A percentile compares a stretch with the other conserved stretches of the same genome.
These are phyloP conservation scores for Herpetospermum pedunculosum DNA, from an alignment of 306 rosid species.

Conservation along the genomic window DNA sequence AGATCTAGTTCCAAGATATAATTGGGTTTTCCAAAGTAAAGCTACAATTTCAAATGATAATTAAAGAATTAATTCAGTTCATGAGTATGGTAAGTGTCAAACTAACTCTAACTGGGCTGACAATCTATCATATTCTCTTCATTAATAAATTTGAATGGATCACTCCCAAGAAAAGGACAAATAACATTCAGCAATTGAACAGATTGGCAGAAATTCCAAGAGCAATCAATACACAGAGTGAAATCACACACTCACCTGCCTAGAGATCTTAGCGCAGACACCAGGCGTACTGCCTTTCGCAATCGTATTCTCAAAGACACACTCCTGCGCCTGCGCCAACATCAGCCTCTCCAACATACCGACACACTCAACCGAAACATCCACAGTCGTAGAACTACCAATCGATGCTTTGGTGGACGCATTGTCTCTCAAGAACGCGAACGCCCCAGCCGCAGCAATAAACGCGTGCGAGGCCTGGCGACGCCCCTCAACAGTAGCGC, in stretches of 20 bases:
- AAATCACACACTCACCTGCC: slow-evolving; percentile 54
- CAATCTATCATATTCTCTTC: not conserved
- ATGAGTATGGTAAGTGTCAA: not conserved
- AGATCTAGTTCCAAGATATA: not conserved
- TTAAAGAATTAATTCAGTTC: not conserved
- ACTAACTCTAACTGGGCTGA: not conserved
- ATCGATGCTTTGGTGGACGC: slow-evolving; percentile 75
- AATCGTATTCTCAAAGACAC: slow-evolving; percentile 81
- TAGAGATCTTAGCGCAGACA: slow-evolving; percentile 92
- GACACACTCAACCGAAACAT: slow-evolving; percentile 66
- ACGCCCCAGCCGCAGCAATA: slow-evolving; percentile 78
- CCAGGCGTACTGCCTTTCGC: slow-evolving; percentile 94
- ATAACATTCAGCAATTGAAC: not conserved
- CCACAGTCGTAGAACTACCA: slow-evolving; percentile 69
- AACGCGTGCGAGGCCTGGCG: slow-evolving; percentile 75
- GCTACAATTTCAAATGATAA: not conserved
- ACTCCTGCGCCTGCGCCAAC: slow-evolving; percentile 98
- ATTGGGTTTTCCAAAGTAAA: not conserved
- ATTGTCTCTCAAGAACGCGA: slow-evolving; percentile 54
- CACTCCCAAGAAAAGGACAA: not conserved
- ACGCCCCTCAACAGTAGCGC: slow-evolving; percentile 69
- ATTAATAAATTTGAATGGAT: not conserved
- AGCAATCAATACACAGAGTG: not conserved
- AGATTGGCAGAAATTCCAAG: not conserved
- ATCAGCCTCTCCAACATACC: slow-evolving; percentile 92